These are phyloP conservation scores for Neoboletus subvelutipes DNA, from an alignment of 768 basidiomycete genomes.

Conservation along the genomic window DNA sequence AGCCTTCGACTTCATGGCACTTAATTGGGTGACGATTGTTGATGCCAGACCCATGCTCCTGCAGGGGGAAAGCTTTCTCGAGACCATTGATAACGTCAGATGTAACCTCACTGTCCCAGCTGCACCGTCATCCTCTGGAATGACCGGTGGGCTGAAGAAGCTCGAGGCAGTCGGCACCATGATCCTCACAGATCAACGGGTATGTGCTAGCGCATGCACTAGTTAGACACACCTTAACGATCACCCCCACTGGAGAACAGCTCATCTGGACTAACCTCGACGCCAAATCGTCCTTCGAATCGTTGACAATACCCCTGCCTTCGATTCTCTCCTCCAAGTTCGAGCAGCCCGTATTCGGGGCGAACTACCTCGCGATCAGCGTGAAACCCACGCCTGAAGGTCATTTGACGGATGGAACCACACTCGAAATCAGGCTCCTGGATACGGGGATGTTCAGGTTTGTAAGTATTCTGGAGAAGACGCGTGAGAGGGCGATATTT, in stretches of 20 bases:
- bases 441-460: slow-evolving; percentile 74
- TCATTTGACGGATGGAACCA: slow-evolving; percentile 64
- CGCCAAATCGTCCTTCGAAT: slow-evolving; percentile 36
- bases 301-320: slow-evolving; percentile 56
- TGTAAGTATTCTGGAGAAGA: slow-evolving; percentile 70
- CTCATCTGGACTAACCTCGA: slow-evolving; percentile 57
- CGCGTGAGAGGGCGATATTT: slow-evolving; percentile 70
- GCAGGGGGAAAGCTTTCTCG: slow-evolving; percentile 59
- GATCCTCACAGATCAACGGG: slow-evolving; percentile 72
- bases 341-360: slow-evolving; percentile 71
- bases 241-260: slow-evolving; percentile 36
- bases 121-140: slow-evolving; percentile 45
- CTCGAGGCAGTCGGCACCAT: slow-evolving; percentile 58
- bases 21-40: slow-evolving; percentile 76
- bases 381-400: slow-evolving; percentile 66
- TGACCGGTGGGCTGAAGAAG: slow-evolving; percentile 54
- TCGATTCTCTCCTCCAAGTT: slow-evolving; percentile 68
- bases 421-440: slow-evolving; percentile 64
- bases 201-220: slow-evolving; percentile 34
- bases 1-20: slow-evolving; percentile 50
- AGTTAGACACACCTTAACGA: slow-evolving; percentile 1
- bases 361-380: slow-evolving; percentile 66
- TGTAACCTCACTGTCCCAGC: slow-evolving; percentile 58
- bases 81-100: slow-evolving; percentile 59
- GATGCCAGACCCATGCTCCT: slow-evolving; percentile 59